phyloP scores from a whole-genome alignment of 495 filamentous ascomycete genomes.

The Cryomyces minteri region DNA sequence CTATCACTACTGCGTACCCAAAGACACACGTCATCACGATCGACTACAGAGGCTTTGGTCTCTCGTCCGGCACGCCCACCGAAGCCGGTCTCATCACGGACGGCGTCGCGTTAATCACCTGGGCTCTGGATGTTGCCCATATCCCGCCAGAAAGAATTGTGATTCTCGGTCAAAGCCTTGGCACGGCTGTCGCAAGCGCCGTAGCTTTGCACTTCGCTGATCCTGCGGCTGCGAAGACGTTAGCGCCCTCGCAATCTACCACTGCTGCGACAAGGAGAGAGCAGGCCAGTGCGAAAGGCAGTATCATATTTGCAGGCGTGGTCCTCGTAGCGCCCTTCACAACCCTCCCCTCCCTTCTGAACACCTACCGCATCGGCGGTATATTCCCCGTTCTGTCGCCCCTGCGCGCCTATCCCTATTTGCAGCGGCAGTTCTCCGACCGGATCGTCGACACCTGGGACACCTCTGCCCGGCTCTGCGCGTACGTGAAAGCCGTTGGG shows the following conservation, averaged over 20 bases:
- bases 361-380: constrained; percentile 55
- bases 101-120: constrained; percentile 49
- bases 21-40: constrained; percentile 50
- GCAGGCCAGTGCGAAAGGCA: background rate
- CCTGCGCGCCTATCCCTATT: constrained; percentile 35
- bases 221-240: constrained; percentile 3
- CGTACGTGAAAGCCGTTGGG: constrained; percentile 4
- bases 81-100: constrained; percentile 73
- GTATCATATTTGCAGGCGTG: constrained; percentile 39
- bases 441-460: constrained; percentile 38
- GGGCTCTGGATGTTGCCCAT: constrained; percentile 42
- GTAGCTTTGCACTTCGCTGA: constrained; percentile 48
- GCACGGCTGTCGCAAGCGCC: constrained; percentile 63
- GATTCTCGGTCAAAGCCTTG: constrained; percentile 75
- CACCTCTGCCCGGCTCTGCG: constrained; percentile 27
- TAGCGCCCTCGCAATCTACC: background rate
- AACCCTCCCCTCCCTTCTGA: constrained; percentile 48
- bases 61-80: constrained; percentile 59
- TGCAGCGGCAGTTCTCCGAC: constrained; percentile 26
- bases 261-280: too few relatives aligned
- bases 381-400: constrained; percentile 64
- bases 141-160: constrained; percentile 56
- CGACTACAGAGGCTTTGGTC: constrained; percentile 84
- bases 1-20: constrained; percentile 23
- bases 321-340: constrained; percentile 69